phyloP scores from a whole-genome alignment of 169 alveolate species.

The Plasmodium ovale region DNA sequence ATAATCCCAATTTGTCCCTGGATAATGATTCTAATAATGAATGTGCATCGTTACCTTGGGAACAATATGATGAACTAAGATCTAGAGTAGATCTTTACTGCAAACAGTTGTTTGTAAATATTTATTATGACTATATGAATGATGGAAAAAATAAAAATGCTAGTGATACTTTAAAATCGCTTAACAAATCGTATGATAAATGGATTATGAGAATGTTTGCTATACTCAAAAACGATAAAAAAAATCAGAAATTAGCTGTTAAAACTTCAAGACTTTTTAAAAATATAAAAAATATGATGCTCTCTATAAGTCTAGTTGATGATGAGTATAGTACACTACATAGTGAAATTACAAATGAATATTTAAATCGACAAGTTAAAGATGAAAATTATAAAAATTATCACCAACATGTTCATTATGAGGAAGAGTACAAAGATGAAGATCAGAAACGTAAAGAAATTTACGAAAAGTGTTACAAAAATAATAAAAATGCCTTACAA shows the following conservation, averaged over 20 bases:
- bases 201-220: constrained; percentile 78
- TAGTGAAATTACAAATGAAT: constrained; percentile 77
- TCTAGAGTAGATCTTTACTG: constrained; percentile 59
- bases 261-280: constrained; percentile 59
- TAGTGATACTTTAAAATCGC: constrained; percentile 38
- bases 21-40: constrained; percentile 41
- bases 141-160: constrained; percentile 76
- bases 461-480: constrained; percentile 34
- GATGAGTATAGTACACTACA: constrained; percentile 74
- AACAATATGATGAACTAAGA: constrained; percentile 75
- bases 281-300: constrained; percentile 75
- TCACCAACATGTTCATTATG: constrained; percentile 29
- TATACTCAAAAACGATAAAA: constrained; percentile 71
- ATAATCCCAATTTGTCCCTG: constrained; percentile 53
- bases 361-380: constrained; percentile 68
- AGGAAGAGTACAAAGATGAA: constrained; percentile 55
- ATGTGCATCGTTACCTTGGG: constrained; percentile 58
- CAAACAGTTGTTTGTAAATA: constrained; percentile 68
- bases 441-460: constrained; percentile 61
- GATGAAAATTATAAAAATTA: constrained; percentile 64
- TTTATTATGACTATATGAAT: constrained; percentile 65
- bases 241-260: constrained; percentile 75
- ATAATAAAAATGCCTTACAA: constrained; percentile 27
- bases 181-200: constrained; percentile 69
- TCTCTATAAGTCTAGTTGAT: constrained; percentile 57